These are phyloP conservation scores for Starmerella floricola DNA, from an alignment of 805 yeast species.

Conservation along the genomic window DNA sequence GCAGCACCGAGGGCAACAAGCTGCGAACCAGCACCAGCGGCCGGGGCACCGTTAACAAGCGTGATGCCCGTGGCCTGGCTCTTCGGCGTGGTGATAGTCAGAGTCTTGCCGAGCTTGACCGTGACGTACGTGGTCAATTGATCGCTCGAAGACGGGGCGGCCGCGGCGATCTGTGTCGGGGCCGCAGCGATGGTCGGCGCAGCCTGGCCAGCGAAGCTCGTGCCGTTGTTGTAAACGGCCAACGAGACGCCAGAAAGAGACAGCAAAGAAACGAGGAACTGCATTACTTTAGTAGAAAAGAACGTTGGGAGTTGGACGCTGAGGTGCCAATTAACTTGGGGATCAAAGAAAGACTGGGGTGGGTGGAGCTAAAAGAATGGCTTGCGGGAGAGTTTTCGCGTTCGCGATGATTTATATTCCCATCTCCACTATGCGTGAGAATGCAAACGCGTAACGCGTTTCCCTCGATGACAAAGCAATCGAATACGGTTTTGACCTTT, in stretches of 20 bases:
- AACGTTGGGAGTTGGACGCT: neutral
- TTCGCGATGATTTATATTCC: too few species aligned
- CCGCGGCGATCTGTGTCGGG: conserved; percentile 3
- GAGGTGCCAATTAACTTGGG: neutral
- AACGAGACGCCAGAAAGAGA: conserved; percentile 4
- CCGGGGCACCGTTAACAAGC: conserved; percentile 11
- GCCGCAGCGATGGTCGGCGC: neutral
- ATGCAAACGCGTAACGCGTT: too few species aligned
- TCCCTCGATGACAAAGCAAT: too few species aligned
- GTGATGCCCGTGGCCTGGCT: conserved; percentile 10
- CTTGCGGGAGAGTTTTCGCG: conserved; percentile 1
- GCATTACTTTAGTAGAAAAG: neutral
- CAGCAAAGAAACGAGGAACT: neutral
- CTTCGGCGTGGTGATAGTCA: conserved; percentile 20
- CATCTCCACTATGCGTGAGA: too few species aligned
- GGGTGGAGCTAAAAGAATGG: neutral
- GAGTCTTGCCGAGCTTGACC: conserved; percentile 20
- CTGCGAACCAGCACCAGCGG: conserved; percentile 1
- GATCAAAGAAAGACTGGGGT: conserved; percentile 7
- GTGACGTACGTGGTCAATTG: conserved; percentile 20
- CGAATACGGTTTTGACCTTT: too few species aligned
- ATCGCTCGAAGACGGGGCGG: conserved; percentile 1
- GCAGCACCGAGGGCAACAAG: conserved; percentile 19
- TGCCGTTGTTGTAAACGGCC: conserved; percentile 4
- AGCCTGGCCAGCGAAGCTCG: neutral